Evolutionary conservation across 495 filamentous ascomycete genomes (phyloP), one percentile per base, ranked within the genome.

Genomic region (Lasiosphaeria miniovina): DNA sequence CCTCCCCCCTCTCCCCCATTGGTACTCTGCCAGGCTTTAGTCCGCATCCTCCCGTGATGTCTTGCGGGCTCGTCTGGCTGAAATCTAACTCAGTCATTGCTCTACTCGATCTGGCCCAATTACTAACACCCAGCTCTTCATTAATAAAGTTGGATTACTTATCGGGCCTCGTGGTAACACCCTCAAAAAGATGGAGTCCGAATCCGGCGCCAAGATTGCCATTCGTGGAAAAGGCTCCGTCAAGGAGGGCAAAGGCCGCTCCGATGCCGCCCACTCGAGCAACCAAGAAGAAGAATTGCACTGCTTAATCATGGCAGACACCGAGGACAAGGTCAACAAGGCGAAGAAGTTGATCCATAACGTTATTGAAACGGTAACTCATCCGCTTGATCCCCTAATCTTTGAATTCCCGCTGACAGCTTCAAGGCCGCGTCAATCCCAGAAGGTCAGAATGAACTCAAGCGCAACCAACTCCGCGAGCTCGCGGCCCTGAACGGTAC

Each of bases 141-240:
- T 81, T 87, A 87, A 88, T 88, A 88, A 93, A 98, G 94, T 98
- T 88, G 94, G 94, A 75, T 86, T 98, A 86, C 91, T 98, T 72
- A 98, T 98, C 85, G 94, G 94, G 75, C 94, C 94, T 79, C 94
- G 94, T 90, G 94, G 94, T 71, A 98, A 97, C 71, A 98, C 94
- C 58, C 79, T 98, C 65, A 98, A 98, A 81, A 97, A 96, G 75
- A 98, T 98, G 94, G 94, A 98, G 72, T 84, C 88, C 67, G 91
- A 98, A 79, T 98, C 94, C 49, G 85, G 87, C 50, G 94, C 94
- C 71, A 98, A 98, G 73, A 98, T 98, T 79, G 94, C 94, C 63
- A 98, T 98, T 65, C 93, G 94, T 69, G 94, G 94, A 79, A 98
- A 98, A 80, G 94, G 94, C 71, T 98, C 94, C 68, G 94, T 98